phyloP scores from a whole-genome alignment of 2,329 filamentous ascomycete species.

The Trichoderma breve region DNA sequence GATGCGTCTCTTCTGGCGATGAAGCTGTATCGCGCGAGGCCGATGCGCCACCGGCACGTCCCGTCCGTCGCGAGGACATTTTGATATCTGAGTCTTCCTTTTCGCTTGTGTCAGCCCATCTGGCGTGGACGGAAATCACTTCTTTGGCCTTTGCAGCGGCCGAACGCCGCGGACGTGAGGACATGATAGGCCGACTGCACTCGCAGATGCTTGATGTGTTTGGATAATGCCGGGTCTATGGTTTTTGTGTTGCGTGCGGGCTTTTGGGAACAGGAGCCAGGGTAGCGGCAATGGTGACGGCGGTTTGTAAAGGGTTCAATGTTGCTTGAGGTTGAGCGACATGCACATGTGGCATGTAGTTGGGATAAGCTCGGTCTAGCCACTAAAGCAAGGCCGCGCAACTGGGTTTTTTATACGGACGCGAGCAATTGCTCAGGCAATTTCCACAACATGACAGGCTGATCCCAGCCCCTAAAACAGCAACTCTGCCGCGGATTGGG shows the following conservation, averaged over 20 bases:
- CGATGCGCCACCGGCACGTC: constrained; percentile 44
- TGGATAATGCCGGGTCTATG: neutral
- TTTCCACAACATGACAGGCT: constrained; percentile 6
- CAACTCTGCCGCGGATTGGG: constrained; percentile 5
- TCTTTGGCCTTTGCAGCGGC: constrained; percentile 44
- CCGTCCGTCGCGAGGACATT: constrained; percentile 54
- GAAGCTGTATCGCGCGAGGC: constrained; percentile 46
- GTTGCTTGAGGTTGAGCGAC: neutral
- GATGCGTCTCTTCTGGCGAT: constrained; percentile 46
- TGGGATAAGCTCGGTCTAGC: constrained; percentile 16
- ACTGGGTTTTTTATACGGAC: constrained; percentile 6
- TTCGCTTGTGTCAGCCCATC: constrained; percentile 41
- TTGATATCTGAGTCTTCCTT: constrained; percentile 35
- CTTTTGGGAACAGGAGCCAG: neutral
- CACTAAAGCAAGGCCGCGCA: constrained; percentile 13
- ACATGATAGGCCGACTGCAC: constrained; percentile 36
- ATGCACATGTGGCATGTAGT: constrained; percentile 8
- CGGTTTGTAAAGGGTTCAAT: neutral
- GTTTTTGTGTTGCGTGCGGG: neutral
- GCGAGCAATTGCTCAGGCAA: constrained; percentile 3
- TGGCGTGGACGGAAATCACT: constrained; percentile 43
- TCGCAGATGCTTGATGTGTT: neutral
- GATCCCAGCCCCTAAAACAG: constrained; percentile 15
- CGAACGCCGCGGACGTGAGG: constrained; percentile 47
- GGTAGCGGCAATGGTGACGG: neutral